These are phyloP conservation scores for Luvunga scandens DNA, from an alignment of 345 rosid species.

Conservation along the genomic window DNA sequence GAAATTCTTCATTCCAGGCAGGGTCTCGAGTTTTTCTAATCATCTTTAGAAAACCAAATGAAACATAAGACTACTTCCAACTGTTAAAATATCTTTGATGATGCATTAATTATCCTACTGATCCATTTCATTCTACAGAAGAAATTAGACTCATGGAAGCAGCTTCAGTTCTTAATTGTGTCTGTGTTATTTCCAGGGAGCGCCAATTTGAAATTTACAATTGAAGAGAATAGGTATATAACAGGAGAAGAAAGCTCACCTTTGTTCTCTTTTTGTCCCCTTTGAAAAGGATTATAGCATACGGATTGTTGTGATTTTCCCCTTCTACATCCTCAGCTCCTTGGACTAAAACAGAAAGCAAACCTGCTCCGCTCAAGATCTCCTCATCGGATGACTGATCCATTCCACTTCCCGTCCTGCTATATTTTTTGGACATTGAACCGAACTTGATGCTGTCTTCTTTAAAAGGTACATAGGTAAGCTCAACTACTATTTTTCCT, in stretches of 20 bases:
- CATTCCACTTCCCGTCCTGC: constrained; percentile 30
- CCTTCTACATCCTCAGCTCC: constrained; percentile 74
- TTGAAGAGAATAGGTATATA: not conserved
- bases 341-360: constrained; percentile 56
- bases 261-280: constrained; percentile 75
- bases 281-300: constrained; percentile 51
- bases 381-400: constrained; percentile 37
- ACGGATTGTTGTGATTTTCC: constrained; percentile 60
- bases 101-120: not conserved
- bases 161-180: not conserved
- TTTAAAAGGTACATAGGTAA: constrained; percentile 63
- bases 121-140: not conserved
- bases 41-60: constrained; percentile 34
- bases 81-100: not conserved
- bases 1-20: constrained; percentile 68
- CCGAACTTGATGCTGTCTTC: constrained; percentile 44
- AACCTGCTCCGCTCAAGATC: constrained; percentile 46
- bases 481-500: constrained; percentile 55
- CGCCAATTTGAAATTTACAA: not conserved
- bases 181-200: not conserved
- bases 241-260: constrained; percentile 30
- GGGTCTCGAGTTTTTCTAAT: constrained; percentile 58
- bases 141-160: not conserved
- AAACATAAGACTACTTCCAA: not conserved
- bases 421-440: constrained; percentile 21